Evolutionary conservation across 306 rosid species (phyloP).

Genomic region (Pueraria montana): DNA sequence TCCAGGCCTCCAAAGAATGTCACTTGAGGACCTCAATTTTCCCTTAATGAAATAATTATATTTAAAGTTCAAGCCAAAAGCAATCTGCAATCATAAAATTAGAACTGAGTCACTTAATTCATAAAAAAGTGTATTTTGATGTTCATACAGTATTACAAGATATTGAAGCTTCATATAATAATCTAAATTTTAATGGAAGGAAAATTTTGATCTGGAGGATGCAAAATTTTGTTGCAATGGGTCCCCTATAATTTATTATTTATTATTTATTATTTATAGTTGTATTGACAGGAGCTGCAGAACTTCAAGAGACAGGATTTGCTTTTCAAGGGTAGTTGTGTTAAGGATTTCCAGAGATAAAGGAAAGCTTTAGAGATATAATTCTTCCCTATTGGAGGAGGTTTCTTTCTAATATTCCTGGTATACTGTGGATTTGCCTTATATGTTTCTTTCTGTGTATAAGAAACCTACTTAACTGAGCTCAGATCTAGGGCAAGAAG

Average conservation of each 20-base stretch:
- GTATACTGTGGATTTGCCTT: conserved; percentile 23
- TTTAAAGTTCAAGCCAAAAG: conserved; percentile 76
- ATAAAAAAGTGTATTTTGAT: conserved; percentile 34
- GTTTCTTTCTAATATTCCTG: conserved; percentile 13
- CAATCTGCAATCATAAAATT: conserved; percentile 66
- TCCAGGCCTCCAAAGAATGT: conserved; percentile 89
- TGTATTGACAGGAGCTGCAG: conserved; percentile 30
- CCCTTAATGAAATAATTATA: conserved; percentile 86
- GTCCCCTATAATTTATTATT: conserved; percentile 19
- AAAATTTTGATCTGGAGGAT: conserved; percentile 18
- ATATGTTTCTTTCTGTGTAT: neutral
- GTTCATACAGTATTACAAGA: conserved; percentile 35
- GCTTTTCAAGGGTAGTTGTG: conserved; percentile 29
- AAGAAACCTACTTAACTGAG: conserved; percentile 10
- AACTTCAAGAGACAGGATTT: conserved; percentile 30
- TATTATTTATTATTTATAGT: too few relatives aligned
- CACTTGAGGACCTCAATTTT: conserved; percentile 65
- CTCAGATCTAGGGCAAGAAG: conserved; percentile 14
- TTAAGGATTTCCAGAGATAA: conserved; percentile 42
- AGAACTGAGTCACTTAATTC: conserved; percentile 38
- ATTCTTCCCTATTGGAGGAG: conserved; percentile 9
- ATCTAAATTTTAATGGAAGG: conserved; percentile 25
- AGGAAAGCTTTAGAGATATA: conserved; percentile 11
- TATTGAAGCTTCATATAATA: conserved; percentile 32
- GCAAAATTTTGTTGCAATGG: conserved; percentile 23